Conservation (phyloP, 2,329 filamentous ascomycete species). For the Fusarium verrucosum region DNA sequence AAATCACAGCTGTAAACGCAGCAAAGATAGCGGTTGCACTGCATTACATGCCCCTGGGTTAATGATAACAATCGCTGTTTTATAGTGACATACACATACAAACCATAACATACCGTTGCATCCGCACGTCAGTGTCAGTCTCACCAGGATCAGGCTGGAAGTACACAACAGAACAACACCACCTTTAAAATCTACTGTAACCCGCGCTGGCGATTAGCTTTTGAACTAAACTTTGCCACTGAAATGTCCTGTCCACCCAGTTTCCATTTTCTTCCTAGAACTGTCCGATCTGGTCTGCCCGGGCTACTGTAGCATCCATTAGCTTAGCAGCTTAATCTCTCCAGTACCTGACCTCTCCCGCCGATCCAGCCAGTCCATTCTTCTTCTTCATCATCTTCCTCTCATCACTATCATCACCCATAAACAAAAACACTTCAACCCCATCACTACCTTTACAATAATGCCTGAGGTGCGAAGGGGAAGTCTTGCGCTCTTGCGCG, state of each 20-base stretch:
- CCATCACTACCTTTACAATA: neutral
- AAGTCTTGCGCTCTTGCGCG: slow-evolving; percentile 36
- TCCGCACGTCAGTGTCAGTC: slow-evolving; percentile 8
- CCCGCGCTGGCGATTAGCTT: slow-evolving; percentile 3
- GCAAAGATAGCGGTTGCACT: neutral
- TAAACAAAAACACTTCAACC: neutral
- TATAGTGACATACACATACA: no score
- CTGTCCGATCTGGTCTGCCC: slow-evolving; percentile 6
- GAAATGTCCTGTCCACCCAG: slow-evolving; percentile 1
- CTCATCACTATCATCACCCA: neutral
- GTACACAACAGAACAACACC: neutral
- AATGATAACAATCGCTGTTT: neutral
- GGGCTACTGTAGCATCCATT: no score
- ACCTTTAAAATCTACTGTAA: neutral
- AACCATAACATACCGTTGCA: neutral
- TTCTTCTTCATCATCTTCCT: neutral
- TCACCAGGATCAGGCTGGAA: slow-evolving; percentile 3
- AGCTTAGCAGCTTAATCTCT: neutral
- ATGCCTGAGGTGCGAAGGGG: slow-evolving; percentile 48
- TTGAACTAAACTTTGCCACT: slow-evolving; percentile 27
- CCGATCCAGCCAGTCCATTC: neutral
- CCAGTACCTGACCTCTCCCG: neutral
- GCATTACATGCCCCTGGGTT: slow-evolving; percentile 1
- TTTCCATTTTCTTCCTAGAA: slow-evolving; percentile 6
- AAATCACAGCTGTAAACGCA: slow-evolving; percentile 6